Base-by-base conservation (phyloP, 176 grass and related monocot genomes). In the Thinopyrum elongatum region DNA sequence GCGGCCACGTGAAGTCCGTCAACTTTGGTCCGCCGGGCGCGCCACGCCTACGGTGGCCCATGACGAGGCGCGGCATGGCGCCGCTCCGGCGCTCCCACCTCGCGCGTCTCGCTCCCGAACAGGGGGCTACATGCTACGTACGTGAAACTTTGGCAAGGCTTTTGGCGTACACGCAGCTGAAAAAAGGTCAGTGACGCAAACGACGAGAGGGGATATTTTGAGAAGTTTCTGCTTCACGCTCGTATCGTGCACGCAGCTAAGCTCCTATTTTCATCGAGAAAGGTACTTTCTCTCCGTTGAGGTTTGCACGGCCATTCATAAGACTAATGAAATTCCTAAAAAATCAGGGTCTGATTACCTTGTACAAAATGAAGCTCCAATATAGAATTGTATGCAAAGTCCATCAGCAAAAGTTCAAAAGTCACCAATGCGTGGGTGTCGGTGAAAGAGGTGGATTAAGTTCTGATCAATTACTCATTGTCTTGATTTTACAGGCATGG, bases 21-120 rank as follows among this genome's bases (percentile, higher is more conserved):
- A 31, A 44, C 2, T 58, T 64, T 19, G n/a, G 38, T 36, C 8
- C 57, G 78, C 82, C 68, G 60, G 42, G 10, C 13, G 12, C 49
- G 55, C 83, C 88, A 82, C 78, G 88, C 79, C 79, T 86, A 72
- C 79, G 11, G 36, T 60, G 6, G 44, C 3, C 61, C 34, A 34
- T 17, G 17, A 46, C 26, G 79, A 51, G 64, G 53, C 17, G 14
- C 60, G 19, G 70, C 83, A 33, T 35, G 60, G 77, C 75, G 68
- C 31, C 58, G 63, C 58, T 33, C 28, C 39, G 33, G 31, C 22
- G 69, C 21, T 35, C 55, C 53, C 53, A 34, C n/a, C 38, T 26
- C 77, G 44, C 61, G 8, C 38, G 38, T 41, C 38, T 41, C 38
- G 39, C 39, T 42, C 39, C 39, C 39, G 2, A 42, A 42, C 39